These are phyloP conservation scores for Blastobotrys malaysiensis DNA, from an alignment of 1,139 yeast genomes.

Conservation along the genomic window DNA sequence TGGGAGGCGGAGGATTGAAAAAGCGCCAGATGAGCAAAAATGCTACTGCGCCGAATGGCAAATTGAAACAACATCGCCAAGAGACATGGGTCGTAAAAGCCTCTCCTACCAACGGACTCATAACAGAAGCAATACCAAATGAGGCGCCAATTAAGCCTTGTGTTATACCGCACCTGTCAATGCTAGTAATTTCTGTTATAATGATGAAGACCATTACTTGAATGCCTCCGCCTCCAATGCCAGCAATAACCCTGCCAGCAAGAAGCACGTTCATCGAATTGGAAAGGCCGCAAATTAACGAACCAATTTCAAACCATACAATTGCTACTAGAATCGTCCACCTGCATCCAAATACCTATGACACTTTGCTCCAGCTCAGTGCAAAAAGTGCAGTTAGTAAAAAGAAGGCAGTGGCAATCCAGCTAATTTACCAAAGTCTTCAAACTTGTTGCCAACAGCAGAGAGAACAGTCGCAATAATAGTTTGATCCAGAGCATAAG, in stretches of 20 bases:
- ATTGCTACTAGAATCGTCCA: slow-evolving; percentile 45
- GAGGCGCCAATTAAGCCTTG: slow-evolving; percentile 47
- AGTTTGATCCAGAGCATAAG: slow-evolving; percentile 65
- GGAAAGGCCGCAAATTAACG: slow-evolving; percentile 55
- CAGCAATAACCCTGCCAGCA: slow-evolving; percentile 67
- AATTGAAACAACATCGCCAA: slow-evolving; percentile 77
- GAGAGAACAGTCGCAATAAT: slow-evolving; percentile 40
- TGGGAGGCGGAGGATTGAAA: slow-evolving; percentile 52
- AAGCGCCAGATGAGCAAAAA: slow-evolving; percentile 39
- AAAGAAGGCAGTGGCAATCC: slow-evolving; percentile 58
- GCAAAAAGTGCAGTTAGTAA: slow-evolving; percentile 55
- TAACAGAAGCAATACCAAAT: slow-evolving; percentile 51
- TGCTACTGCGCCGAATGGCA: slow-evolving; percentile 61
- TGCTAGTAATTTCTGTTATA: slow-evolving; percentile 55
- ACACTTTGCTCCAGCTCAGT: slow-evolving; percentile 56
- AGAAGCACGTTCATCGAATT: slow-evolving; percentile 54
- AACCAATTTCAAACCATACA: slow-evolving; percentile 55
- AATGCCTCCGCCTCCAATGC: slow-evolving; percentile 70
- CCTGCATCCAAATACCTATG: slow-evolving; percentile 60
- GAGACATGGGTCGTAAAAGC: slow-evolving; percentile 52
- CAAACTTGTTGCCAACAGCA: slow-evolving; percentile 47
- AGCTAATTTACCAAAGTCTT: slow-evolving; percentile 51
- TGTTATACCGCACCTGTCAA: slow-evolving; percentile 50
- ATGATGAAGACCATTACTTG: slow-evolving; percentile 55
- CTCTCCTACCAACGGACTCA: slow-evolving; percentile 68